Conservation (phyloP, 2,329 filamentous ascomycete species). For the Zymoseptoria tritici region DNA sequence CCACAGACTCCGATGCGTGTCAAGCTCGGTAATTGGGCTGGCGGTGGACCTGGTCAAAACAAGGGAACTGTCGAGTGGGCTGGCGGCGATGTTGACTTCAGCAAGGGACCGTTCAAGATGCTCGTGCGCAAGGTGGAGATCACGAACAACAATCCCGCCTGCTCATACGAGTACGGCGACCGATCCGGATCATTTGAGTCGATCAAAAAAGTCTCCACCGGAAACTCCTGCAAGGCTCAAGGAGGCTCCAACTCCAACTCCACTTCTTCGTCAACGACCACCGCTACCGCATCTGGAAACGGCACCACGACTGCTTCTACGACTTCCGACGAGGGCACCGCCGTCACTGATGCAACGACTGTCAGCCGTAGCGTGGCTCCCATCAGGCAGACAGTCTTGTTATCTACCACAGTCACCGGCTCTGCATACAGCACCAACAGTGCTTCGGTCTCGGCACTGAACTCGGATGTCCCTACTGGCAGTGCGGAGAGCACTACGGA, state of each 20-base stretch:
- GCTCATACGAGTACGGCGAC: slow-evolving; percentile 45
- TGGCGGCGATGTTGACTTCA: slow-evolving; percentile 49
- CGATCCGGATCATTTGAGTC: slow-evolving; percentile 40
- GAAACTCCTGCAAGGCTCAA: slow-evolving; percentile 26
- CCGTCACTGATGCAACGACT: slow-evolving; percentile 22
- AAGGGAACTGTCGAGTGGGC: slow-evolving; percentile 60
- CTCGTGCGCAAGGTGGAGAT: slow-evolving; percentile 45
- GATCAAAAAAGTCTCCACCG: slow-evolving; percentile 37
- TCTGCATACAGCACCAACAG: slow-evolving; percentile 21
- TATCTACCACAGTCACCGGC: slow-evolving; percentile 18
- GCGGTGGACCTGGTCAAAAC: slow-evolving; percentile 41
- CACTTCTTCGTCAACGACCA: neutral
- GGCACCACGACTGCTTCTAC: slow-evolving; percentile 4
- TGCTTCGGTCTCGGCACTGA: slow-evolving; percentile 19
- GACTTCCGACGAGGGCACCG: slow-evolving; percentile 16
- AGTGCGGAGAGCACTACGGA: slow-evolving; percentile 10
- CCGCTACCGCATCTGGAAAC: slow-evolving; percentile 4
- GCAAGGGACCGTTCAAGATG: slow-evolving; percentile 45
- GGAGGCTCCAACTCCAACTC: slow-evolving; percentile 18
- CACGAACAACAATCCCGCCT: slow-evolving; percentile 46
- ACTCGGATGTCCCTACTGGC: slow-evolving; percentile 10
- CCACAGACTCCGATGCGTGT: slow-evolving; percentile 72
- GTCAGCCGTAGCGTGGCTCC: slow-evolving; percentile 19
- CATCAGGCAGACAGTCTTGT: slow-evolving; percentile 17
- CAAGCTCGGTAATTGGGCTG: slow-evolving; percentile 45